Conservation (phyloP, 208 protist species). For the Wallacemonas sp. region DNA sequence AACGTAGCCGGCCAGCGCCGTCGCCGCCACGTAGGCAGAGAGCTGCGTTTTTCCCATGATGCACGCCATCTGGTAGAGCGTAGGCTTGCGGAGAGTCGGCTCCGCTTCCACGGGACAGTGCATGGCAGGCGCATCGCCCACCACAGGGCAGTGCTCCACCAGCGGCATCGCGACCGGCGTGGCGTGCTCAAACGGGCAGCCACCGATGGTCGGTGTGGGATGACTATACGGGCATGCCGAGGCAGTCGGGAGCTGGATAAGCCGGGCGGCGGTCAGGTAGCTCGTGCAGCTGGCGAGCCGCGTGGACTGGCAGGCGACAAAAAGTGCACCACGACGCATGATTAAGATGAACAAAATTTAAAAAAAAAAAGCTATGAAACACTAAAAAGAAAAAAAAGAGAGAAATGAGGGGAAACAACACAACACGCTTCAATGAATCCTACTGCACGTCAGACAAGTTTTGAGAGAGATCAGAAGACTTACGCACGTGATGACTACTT, state of each 20-base stretch:
- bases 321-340: constrained; percentile 9
- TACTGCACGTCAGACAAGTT: too few species aligned
- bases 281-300: neutral
- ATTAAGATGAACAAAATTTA: neutral
- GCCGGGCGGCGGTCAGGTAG: constrained; percentile 11
- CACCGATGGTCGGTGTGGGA: constrained; percentile 22
- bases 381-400: neutral
- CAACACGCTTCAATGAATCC: too few species aligned
- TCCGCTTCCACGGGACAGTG: constrained; percentile 51
- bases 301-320: neutral
- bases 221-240: constrained; percentile 57
- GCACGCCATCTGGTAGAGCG: constrained; percentile 35
- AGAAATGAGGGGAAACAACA: too few species aligned
- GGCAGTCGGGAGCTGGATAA: constrained; percentile 28
- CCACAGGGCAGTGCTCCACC: constrained; percentile 56
- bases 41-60: constrained; percentile 85
- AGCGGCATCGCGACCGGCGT: constrained; percentile 20
- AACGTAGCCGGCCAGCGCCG: constrained; percentile 74
- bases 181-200: constrained; percentile 49
- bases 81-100: constrained; percentile 20
- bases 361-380: constrained; percentile 1
- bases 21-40: constrained; percentile 80
- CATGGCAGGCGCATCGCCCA: constrained; percentile 46
- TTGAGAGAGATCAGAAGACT: too few species aligned
- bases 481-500: too few species aligned